Base-by-base conservation (phyloP, 768 basidiomycete genomes). In the Tricholoma sp. region DNA sequence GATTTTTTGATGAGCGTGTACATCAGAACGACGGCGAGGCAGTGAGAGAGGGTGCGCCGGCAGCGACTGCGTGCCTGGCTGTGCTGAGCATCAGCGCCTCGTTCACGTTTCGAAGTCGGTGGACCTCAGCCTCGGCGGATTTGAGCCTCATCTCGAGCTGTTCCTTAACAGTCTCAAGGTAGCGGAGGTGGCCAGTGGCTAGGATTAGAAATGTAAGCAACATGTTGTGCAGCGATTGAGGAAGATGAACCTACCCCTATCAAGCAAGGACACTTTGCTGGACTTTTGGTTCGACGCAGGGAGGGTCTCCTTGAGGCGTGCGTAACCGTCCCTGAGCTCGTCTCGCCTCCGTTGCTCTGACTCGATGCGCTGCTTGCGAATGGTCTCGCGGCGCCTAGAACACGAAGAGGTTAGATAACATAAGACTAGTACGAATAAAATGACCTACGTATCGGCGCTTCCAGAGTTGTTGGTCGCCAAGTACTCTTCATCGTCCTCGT, bases 231-330 rank as follows among this genome's bases (percentile, higher is more conserved):
- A 32, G 8, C 31, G 31, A 60, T 24, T 35, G 43, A 50, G 47
- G 29, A 54, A 19, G 41, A 32, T 41, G 52, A 3, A 75, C 83
- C 51, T 66, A 86, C 87, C 85, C 67, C 93, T 85, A 66, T 95
- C 94, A 64, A 96, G 82, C 56, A 95, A 77, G 60, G 86, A 90
- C 54, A 93, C 89, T 76, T 96, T 96, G 82, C 88, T 91, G 9
- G 90, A 86, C 79, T 94, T 91, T 80, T 94, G 91, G 77, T 92
- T 94, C 49, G 88, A 89, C 58, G 86, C 79, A 27, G 94, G 94
- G 64, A 96, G 85, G 56, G 86, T 88, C 66, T 92, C 89, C 83
- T 92, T 93, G 76, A 96, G 85, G 57, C 88, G 83, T 64, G 86
- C 83, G 74, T 95, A 96, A 59, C 91, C 93, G 57, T 96, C 93